These are phyloP conservation scores for Gracilaria gracilis DNA, from an alignment of 23 red algal genomes.

Conservation along the genomic window DNA sequence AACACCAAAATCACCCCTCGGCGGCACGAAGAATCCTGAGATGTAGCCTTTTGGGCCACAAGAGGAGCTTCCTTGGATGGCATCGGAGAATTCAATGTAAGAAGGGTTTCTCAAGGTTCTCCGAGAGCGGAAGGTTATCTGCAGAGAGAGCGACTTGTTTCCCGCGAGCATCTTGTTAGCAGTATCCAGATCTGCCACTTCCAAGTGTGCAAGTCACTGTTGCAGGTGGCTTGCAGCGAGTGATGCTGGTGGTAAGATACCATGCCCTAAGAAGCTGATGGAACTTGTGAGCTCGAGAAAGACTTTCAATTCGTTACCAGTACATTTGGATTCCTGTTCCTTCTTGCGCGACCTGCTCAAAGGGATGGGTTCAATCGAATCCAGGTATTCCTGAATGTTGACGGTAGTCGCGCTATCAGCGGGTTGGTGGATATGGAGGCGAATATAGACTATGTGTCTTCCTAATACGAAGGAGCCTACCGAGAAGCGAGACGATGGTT, in stretches of 20 bases:
- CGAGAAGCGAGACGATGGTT: neutral
- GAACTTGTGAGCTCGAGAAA: neutral
- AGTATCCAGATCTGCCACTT: neutral
- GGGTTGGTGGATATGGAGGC: neutral
- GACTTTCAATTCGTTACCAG: neutral
- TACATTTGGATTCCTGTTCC: neutral
- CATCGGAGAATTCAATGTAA: too few relatives aligned
- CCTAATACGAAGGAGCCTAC: neutral
- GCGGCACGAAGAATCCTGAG: too few relatives aligned
- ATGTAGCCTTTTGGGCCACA: too few relatives aligned
- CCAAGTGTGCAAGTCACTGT: neutral
- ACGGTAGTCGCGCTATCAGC: neutral
- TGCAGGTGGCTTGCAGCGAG: slow-evolving; percentile 26
- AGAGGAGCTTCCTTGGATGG: too few relatives aligned
- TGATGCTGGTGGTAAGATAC: neutral
- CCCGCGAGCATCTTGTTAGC: neutral
- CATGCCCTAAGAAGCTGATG: neutral
- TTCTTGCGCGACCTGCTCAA: neutral
- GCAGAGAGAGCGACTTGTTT: neutral
- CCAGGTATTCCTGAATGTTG: neutral
- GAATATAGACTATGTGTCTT: neutral
- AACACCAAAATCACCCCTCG: neutral
- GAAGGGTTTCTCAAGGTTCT: too few relatives aligned
- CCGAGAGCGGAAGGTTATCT: neutral
- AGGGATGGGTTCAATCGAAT: neutral